These are phyloP conservation scores for Cinnamomum chago DNA, from an alignment of 164 flowering plant genomes.

Conservation along the genomic window DNA sequence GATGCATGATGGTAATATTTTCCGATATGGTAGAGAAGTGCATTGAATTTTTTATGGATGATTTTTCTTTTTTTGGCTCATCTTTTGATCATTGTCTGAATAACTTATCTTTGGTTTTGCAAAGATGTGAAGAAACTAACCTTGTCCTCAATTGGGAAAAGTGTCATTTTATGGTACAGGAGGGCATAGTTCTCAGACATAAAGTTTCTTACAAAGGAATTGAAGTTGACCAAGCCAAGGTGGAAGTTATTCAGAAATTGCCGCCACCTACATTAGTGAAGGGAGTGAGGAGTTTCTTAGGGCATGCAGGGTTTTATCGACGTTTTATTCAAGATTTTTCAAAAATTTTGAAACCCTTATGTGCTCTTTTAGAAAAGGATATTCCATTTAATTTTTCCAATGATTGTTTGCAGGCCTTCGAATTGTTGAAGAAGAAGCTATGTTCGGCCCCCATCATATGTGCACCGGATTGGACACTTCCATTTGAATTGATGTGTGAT, in stretches of 20 bases:
- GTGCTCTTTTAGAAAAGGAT: background rate
- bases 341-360: too few species aligned
- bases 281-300: background rate
- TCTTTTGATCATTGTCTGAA: too few species aligned
- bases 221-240: background rate
- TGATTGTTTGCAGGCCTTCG: background rate
- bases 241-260: too few species aligned
- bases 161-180: constrained; percentile 5
- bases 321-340: too few species aligned
- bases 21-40: too few species aligned
- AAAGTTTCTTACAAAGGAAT: background rate
- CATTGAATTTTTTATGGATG: too few species aligned
- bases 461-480: constrained; percentile 4
- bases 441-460: background rate
- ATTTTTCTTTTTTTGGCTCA: too few species aligned
- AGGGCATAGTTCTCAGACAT: background rate
- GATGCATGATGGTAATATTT: too few species aligned
- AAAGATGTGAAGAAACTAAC: too few species aligned
- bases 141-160: too few species aligned
- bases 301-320: background rate
- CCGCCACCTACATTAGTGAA: background rate
- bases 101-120: too few species aligned
- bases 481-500: background rate
- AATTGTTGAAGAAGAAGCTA: background rate
- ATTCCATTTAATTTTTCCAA: background rate